These are phyloP conservation scores for Penicillium sp. DNA, from an alignment of 2,329 filamentous ascomycete species.

Conservation along the genomic window DNA sequence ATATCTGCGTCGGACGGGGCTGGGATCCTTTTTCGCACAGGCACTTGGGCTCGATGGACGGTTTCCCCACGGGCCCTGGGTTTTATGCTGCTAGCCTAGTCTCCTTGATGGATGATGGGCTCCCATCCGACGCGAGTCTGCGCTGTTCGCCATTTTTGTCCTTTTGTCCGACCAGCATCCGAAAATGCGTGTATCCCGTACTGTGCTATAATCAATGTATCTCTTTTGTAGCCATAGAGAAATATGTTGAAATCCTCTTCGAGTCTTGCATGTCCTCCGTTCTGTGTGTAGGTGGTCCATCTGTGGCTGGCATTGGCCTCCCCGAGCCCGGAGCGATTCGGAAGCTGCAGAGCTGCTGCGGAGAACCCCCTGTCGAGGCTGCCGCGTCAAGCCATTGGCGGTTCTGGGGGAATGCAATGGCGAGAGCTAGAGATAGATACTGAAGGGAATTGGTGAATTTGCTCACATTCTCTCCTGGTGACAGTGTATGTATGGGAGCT, in stretches of 20 bases:
- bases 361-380: conserved; percentile 25
- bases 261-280: background rate
- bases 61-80: background rate
- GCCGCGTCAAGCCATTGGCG: conserved; percentile 4
- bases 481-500: conserved; percentile 3
- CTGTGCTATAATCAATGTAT: conserved; percentile 47
- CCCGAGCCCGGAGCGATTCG: conserved; percentile 29
- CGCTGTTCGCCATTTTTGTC: conserved; percentile 27
- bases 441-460: too few relatives aligned
- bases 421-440: background rate
- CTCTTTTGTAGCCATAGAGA: conserved; percentile 43
- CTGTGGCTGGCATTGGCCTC: too few relatives aligned
- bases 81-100: conserved; percentile 14
- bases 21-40: conserved; percentile 7
- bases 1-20: conserved; percentile 16
- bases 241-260: conserved; percentile 20
- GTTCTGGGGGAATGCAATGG: background rate
- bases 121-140: conserved; percentile 10
- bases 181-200: conserved; percentile 43
- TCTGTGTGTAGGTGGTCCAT: too few relatives aligned
- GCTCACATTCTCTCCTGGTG: background rate
- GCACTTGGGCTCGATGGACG: background rate
- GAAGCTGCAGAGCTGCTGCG: conserved; percentile 25
- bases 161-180: conserved; percentile 30
- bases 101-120: conserved; percentile 13